Base-by-base conservation (phyloP, 108 stramenopile species). In the Pseudonitzschia multiseries region DNA sequence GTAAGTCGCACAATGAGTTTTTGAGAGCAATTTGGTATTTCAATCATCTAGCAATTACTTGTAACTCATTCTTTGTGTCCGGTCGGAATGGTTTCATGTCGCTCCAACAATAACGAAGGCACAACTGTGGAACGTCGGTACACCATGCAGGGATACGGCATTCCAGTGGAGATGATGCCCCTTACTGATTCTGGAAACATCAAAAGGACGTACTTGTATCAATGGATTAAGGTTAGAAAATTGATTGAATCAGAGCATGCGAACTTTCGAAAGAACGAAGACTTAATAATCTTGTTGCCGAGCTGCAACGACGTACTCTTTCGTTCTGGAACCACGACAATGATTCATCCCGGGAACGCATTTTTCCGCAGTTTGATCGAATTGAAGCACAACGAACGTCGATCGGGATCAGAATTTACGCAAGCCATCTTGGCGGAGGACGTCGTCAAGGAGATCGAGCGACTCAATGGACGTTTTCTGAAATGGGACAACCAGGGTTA, bases 211-310 rank as follows among this genome's bases (percentile, higher is more conserved):
- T n/a, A 63, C n/a, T 21, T 40, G 20, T 41, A 63, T 21, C 62
- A 40, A 40, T 63, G 62, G 62, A 63, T 63, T 1, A 63, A 63
- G 62, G 62, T 33, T n/a, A 21, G 62, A 36, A 63, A 41, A 63
- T 4, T 41, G 20, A 32, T 63, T 32, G 62, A 63, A 63, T 21
- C 31, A 8, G 31, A 63, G 20, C 32, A 63, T n/a, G n/a, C n/a
- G n/a, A 12, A 59, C 31, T 59, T n/a, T n/a, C n/a, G n/a, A n/a
- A 32, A 1, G 6, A 59, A 6, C 15, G 4, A 41, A 32, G 21
- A 33, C 4, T 63, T 15, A 5, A 63, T 40, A 1, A 29, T 41
- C 13, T 20, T 41, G 32, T n/a, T 41, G 18, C 40, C 62, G n/a
- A 63, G 29, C 4, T 15, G 32, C n/a, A 41, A 33, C n/a, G 62